phyloP scores from a whole-genome alignment of 345 rosid genomes.

The Aegle marmelos region DNA sequence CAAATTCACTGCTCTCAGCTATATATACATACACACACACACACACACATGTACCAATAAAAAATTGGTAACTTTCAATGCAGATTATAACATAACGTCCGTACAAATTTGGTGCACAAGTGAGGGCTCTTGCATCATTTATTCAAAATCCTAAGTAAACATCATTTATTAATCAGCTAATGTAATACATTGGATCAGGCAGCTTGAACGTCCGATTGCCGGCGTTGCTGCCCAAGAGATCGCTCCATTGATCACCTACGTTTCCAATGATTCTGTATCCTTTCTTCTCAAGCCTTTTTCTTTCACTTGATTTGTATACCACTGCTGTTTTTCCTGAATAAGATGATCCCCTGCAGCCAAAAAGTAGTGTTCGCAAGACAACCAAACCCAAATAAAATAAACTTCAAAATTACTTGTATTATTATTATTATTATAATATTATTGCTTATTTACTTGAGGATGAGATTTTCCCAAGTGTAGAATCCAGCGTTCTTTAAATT shows the following conservation, averaged over 20 bases:
- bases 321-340: conserved; percentile 26
- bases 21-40: too few relatives aligned
- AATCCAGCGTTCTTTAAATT: conserved; percentile 40
- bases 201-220: conserved; percentile 46
- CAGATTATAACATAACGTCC: not conserved
- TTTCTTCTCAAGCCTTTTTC: conserved; percentile 24
- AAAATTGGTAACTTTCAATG: too few relatives aligned
- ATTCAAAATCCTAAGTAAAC: not conserved
- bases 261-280: conserved; percentile 46
- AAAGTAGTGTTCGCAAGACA: too few relatives aligned
- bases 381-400: not conserved
- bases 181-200: conserved; percentile 46
- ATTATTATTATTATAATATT: too few relatives aligned
- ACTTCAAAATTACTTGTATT: not conserved
- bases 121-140: not conserved
- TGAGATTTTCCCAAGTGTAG: conserved; percentile 38
- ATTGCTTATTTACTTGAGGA: conserved; percentile 36
- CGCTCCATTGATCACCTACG: conserved; percentile 53
- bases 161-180: conserved; percentile 12
- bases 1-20: too few relatives aligned
- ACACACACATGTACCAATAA: too few relatives aligned
- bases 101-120: not conserved
- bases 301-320: conserved; percentile 31
- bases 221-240: conserved; percentile 21
- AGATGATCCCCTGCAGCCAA: conserved; percentile 22